Evolutionary conservation across 495 filamentous ascomycete genomes (phyloP).

Genomic region (Penicillium coprophilum): DNA sequence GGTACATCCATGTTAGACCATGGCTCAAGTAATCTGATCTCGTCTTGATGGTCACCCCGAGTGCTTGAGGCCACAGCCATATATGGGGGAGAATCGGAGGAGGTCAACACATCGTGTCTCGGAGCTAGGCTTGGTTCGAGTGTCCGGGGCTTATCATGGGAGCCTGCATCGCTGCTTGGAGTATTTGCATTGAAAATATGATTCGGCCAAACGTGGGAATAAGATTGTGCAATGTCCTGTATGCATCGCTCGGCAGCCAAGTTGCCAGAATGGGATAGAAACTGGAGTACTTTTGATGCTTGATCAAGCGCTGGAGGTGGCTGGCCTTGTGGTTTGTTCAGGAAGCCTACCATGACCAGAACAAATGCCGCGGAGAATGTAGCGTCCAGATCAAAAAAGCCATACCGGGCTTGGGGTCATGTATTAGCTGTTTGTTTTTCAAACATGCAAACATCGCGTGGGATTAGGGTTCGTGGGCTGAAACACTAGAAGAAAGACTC

Average conservation of each 20-base stretch:
- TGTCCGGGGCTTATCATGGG: neutral
- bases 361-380: constrained; percentile 30
- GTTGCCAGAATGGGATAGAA: constrained; percentile 23
- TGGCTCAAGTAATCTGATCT: constrained; percentile 19
- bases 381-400: constrained; percentile 29
- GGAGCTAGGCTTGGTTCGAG: neutral
- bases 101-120: neutral
- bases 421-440: neutral
- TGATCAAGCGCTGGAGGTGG: constrained; percentile 19
- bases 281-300: constrained; percentile 22
- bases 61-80: neutral
- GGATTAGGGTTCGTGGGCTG: neutral
- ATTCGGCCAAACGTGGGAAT: constrained; percentile 21
- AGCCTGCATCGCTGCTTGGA: neutral
- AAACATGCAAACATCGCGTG: neutral
- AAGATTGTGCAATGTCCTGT: constrained; percentile 26
- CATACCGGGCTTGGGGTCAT: constrained; percentile 19
- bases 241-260: constrained; percentile 22
- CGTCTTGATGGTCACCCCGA: constrained; percentile 3
- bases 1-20: constrained; percentile 12
- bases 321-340: constrained; percentile 10
- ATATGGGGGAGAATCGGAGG: neutral
- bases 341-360: constrained; percentile 23
- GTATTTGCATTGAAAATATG: constrained; percentile 2
- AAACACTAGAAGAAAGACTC: neutral